A percentile compares a stretch with the other conserved stretches of the same genome.
phyloP scores from a whole-genome alignment of 2,329 filamentous ascomycete species.

The Alternaria ventricosa region DNA sequence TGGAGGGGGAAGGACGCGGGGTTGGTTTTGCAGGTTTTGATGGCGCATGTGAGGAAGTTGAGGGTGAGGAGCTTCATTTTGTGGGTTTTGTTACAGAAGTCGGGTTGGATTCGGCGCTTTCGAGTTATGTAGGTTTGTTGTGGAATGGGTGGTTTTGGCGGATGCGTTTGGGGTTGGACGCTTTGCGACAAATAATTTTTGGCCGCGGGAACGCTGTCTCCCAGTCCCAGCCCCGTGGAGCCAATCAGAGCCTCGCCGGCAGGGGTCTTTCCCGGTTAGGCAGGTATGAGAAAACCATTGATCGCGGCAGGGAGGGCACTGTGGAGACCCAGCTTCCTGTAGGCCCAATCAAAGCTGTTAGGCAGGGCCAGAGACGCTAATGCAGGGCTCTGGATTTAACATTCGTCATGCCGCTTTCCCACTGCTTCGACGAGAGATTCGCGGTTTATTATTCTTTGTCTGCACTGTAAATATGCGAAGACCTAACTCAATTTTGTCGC shows the following conservation, averaged over 20 bases:
- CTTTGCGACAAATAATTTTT: conserved; percentile 8
- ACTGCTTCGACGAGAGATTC: background rate
- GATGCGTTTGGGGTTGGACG: background rate
- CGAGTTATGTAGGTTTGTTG: background rate
- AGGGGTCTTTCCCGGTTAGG: background rate
- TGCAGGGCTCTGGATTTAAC: conserved; percentile 1
- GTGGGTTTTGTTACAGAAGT: background rate
- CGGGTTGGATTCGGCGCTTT: background rate
- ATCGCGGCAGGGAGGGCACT: background rate
- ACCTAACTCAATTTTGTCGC: background rate
- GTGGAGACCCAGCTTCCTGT: background rate
- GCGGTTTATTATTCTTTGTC: background rate
- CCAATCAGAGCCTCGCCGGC: background rate
- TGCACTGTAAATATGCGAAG: background rate
- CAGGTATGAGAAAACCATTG: background rate
- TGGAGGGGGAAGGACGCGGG: conserved; percentile 86
- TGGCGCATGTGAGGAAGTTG: conserved; percentile 95
- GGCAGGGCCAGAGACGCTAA: conserved; percentile 13
- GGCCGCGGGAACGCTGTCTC: background rate
- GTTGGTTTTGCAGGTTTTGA: conserved; percentile 89
- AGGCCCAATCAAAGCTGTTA: background rate
- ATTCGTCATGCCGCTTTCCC: background rate
- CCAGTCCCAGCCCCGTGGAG: background rate
- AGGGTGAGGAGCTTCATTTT: conserved; percentile 92
- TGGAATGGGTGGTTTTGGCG: conserved; percentile 47